Base-by-base conservation (phyloP, 352 stramenopile species). In the Phytophthora meadii region DNA sequence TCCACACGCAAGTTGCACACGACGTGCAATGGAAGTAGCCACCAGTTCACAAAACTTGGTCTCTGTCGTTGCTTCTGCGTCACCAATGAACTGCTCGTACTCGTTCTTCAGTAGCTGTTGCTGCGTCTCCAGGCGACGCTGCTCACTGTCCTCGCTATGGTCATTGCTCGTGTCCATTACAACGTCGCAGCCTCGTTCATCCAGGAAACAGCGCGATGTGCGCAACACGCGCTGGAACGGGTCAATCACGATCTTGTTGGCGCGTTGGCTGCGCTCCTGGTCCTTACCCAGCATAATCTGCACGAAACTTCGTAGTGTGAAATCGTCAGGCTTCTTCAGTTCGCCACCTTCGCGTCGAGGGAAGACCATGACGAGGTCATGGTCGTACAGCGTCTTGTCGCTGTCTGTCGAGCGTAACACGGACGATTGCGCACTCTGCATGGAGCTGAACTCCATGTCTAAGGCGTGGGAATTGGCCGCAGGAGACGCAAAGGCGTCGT, bases 361-460 rank as follows among this genome's bases (percentile, higher is more conserved):
- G 54, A 94, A 94, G 65, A 93, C 85, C 82, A 94, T 85, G 54
- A 94, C 86, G 47, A 94, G 68, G 61, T 94, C 86, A 57, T 88
- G 69, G 53, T 87, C 86, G 77, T 92, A 92, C 57, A 92, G 44
- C 54, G 70, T 76, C 65, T 84, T 87, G 30, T 84, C 76, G 24
- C 61, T 47, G 14, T 2, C 40, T 3, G 24, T 45, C 7, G 63
- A 65, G 15, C 24, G 49, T 14, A 65, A 39, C 3, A 61, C 52
- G 2, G 57, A 66, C 22, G 68, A 69, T 19, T 47, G 22, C 8
- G 71, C 62, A 30, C 61, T 79, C 47, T 74, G 62, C 72, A 83
- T 81, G 50, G 74, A 63, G 44, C 64, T 77, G 54, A 80, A 80
- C 27, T 86, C 72, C 72, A 86, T 74, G 32, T 71, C 59, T 30